Conservation (phyloP, 2,329 filamentous ascomycete species). For the Penicillium sp. region DNA sequence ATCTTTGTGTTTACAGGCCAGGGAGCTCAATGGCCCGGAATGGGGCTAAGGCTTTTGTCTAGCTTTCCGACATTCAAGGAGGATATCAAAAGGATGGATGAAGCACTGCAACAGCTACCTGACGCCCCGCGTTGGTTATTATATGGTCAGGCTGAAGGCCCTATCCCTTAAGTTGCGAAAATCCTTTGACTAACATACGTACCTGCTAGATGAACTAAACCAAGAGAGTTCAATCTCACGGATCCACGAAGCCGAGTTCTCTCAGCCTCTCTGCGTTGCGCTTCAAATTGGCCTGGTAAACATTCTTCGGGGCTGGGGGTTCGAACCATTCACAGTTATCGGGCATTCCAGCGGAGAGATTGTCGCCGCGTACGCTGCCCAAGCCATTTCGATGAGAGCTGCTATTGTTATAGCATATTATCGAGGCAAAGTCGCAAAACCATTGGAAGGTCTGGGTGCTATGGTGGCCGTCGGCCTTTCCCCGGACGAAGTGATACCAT, state of each 20-base stretch:
- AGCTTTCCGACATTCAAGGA: conserved; percentile 20
- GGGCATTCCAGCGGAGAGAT: conserved; percentile 42
- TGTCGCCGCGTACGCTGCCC: conserved; percentile 36
- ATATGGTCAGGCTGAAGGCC: conserved; percentile 3
- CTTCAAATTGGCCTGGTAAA: conserved; percentile 38
- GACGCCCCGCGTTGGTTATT: conserved; percentile 5
- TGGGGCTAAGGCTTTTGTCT: conserved; percentile 33
- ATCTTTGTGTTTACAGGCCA: conserved; percentile 40
- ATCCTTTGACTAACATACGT: background rate
- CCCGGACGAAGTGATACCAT: conserved; percentile 8
- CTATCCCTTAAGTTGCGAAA: background rate
- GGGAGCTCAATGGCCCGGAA: conserved; percentile 37
- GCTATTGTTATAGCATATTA: conserved; percentile 27
- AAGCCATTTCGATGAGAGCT: conserved; percentile 17
- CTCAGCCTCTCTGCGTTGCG: conserved; percentile 36
- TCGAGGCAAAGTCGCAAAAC: conserved; percentile 17
- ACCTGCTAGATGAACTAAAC: background rate
- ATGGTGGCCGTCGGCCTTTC: conserved; percentile 29
- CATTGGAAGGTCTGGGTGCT: conserved; percentile 6
- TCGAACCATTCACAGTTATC: conserved; percentile 27
- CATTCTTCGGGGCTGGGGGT: conserved; percentile 26
- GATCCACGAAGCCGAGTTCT: conserved; percentile 27
- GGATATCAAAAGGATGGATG: conserved; percentile 20
- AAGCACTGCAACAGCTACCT: conserved; percentile 9
- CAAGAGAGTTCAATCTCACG: conserved; percentile 1